Conservation (phyloP, 1,139 yeast genomes). For the Yarrowia galli region DNA sequence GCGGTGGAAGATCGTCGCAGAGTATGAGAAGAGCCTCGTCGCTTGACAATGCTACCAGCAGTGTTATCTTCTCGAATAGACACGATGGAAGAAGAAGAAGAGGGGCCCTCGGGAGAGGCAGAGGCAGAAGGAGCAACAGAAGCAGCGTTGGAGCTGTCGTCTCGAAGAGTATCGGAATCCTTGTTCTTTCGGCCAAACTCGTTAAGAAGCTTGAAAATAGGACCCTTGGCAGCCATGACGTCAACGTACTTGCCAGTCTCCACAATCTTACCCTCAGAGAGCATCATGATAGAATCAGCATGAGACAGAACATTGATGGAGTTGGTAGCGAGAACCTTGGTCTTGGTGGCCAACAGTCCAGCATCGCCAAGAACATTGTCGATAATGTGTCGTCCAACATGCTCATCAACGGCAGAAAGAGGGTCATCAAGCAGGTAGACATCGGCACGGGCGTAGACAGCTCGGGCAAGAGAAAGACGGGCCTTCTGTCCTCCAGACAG, state of each 20-base stretch:
- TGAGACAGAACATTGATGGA: conserved; percentile 81
- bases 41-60: conserved; percentile 14
- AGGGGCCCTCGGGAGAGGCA: conserved; percentile 40
- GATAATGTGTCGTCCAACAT: conserved; percentile 85
- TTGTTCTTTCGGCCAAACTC: conserved; percentile 70
- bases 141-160: conserved; percentile 19
- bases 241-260: conserved; percentile 79
- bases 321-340: conserved; percentile 87
- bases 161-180: conserved; percentile 20
- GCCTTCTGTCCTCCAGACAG: conserved; percentile 98
- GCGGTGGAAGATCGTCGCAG: conserved; percentile 77
- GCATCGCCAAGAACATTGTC: conserved; percentile 80
- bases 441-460: conserved; percentile 94
- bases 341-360: conserved; percentile 78
- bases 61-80: conserved; percentile 41
- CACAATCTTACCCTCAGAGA: conserved; percentile 75
- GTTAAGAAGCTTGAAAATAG: conserved; percentile 68
- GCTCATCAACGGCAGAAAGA: conserved; percentile 95
- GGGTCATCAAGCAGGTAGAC: conserved; percentile 89
- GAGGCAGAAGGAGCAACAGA: conserved; percentile 35
- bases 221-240: conserved; percentile 59
- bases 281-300: conserved; percentile 76
- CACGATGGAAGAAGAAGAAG: conserved; percentile 40
- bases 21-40: conserved; percentile 49
- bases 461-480: conserved; percentile 88